Base-by-base conservation (phyloP, 768 basidiomycete species). In the Boletus rubropictus region DNA sequence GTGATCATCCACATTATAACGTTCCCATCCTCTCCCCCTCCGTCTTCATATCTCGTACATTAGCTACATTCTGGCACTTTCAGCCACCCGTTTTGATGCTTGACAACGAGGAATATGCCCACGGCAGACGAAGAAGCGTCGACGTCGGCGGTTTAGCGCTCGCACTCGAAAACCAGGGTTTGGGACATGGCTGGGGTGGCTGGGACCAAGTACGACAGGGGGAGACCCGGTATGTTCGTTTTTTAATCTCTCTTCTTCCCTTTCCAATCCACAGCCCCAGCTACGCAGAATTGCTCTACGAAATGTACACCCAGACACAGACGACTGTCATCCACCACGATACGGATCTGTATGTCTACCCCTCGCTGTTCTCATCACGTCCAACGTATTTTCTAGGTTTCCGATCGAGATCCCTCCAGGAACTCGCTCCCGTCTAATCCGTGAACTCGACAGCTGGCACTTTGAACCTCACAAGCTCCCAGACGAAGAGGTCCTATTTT, bases 61-160 rank as follows among this genome's bases (percentile, higher is more conserved):
- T 21, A 18, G 35, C n/a, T n/a, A 14, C 24, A 7, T 15, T 17
- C 17, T 22, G 3, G 3, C 32, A 2, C 7, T 35, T 20, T 27
- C 9, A 35, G 6, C n/a, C n/a, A 4, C 18, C 7, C 22, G 0
- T 31, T 6, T 52, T 35, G 40, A 67, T 67, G 65, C 42, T 68
- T 28, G 55, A 55, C 40, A 62, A 52, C 44, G 63, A 66, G 42
- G 67, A 65, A 29, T 54, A 44, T 25, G 39, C 49, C 39, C 61
- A 63, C 36, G 67, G 60, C 31, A 69, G 79, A 49, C 73, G 92
- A 44, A 72, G 88, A 39, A 92, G 88, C 62, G 90, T 93, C 46
- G 93, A 97, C 66, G 77, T 89, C 35, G 93, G 93, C 11, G 93
- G 92, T 27, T 76, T 97, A 49, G 81, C 84, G 48, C 82, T 91